Evolutionary conservation across 345 rosid species (phyloP).

Genomic region (Clausena lansium): DNA sequence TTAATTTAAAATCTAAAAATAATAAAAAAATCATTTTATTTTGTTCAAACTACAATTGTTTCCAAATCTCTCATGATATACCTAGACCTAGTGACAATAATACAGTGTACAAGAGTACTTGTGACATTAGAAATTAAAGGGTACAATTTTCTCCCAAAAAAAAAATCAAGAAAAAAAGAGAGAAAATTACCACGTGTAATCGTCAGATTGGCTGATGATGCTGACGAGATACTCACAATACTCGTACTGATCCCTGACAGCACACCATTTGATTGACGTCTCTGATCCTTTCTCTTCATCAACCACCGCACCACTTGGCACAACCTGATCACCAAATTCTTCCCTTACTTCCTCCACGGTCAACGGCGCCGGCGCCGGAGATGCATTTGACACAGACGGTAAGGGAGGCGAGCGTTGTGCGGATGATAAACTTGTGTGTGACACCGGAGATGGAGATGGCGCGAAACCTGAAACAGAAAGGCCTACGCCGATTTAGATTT

Average conservation of each 20-base stretch:
- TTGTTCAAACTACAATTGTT: no score
- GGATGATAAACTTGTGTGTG: not conserved
- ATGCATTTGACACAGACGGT: not conserved
- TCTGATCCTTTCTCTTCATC: conserved; percentile 8
- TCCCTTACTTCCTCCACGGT: not conserved
- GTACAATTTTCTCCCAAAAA: no score
- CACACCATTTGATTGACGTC: conserved; percentile 26
- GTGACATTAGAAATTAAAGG: not conserved
- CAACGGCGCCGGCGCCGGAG: not conserved
- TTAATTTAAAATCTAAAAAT: no score
- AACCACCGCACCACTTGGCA: conserved; percentile 7
- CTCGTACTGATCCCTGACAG: conserved; percentile 25
- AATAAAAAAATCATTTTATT: no score
- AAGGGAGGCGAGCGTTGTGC: conserved; percentile 2
- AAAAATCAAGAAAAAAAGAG: not conserved
- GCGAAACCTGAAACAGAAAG: conserved; percentile 18
- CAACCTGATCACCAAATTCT: not conserved
- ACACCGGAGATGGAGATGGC: conserved; percentile 19
- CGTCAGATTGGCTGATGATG: conserved; percentile 16
- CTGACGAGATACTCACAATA: conserved; percentile 27
- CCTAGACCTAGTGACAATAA: no score
- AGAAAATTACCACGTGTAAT: conserved; percentile 34
- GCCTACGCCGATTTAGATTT: no score
- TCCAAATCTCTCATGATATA: no score
- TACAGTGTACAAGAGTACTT: no score